A percentile compares a stretch with the other conserved stretches of the same genome.
phyloP scores from a whole-genome alignment of 495 filamentous ascomycete genomes.

The Penicillium fimorum region DNA sequence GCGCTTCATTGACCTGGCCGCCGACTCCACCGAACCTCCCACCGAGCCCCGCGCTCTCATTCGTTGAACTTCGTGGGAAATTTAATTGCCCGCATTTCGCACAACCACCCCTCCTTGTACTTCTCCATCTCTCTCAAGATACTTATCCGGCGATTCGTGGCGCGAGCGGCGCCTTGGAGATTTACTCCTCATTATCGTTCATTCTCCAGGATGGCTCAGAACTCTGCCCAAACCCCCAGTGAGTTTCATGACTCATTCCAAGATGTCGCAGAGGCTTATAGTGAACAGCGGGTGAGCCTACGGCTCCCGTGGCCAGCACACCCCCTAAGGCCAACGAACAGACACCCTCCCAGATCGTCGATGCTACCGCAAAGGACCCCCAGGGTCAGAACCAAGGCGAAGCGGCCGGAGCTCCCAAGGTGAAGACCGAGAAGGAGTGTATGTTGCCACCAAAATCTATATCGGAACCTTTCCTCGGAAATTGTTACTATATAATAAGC shows the following conservation, averaged over 20 bases:
- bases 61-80: constrained; percentile 29
- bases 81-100: constrained; percentile 38
- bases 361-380: constrained; percentile 38
- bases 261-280: constrained; percentile 10
- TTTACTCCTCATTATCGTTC: constrained; percentile 43
- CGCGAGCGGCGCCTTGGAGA: constrained; percentile 52
- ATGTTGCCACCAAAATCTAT: constrained; percentile 25
- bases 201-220: constrained; percentile 58
- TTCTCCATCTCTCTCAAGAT: constrained; percentile 40
- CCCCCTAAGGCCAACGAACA: constrained; percentile 50
- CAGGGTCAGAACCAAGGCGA: constrained; percentile 40
- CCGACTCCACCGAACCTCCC: constrained; percentile 32
- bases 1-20: constrained; percentile 6
- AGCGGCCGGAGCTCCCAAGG: constrained; percentile 46
- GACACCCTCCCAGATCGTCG: constrained; percentile 45
- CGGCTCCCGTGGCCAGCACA: constrained; percentile 47
- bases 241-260: constrained; percentile 32
- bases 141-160: constrained; percentile 50
- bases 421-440: constrained; percentile 61
- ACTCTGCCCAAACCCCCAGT: constrained; percentile 57
- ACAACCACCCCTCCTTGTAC: constrained; percentile 35
- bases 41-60: constrained; percentile 31
- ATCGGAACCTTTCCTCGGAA: background rate
- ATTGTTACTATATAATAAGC: background rate
- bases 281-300: constrained; percentile 50